Conservation (phyloP, 1,139 yeast species). For the Saccharomyces hybrid region DNA sequence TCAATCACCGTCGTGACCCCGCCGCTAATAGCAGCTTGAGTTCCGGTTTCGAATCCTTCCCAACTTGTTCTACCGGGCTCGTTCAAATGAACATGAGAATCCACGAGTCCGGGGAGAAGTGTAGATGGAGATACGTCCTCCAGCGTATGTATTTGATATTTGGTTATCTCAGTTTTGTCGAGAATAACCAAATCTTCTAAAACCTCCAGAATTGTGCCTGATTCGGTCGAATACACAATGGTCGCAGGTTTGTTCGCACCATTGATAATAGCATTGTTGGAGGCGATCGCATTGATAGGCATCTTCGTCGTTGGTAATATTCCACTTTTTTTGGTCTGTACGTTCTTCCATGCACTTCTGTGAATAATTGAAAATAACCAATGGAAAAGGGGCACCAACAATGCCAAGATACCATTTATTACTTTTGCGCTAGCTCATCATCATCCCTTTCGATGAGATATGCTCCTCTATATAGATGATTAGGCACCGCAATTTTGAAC, state of each 20-base stretch:
- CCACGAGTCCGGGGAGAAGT: constrained; percentile 85
- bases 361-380: too few relatives aligned
- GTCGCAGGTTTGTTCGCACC: constrained; percentile 55
- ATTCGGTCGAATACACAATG: constrained; percentile 49
- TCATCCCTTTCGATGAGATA: background rate
- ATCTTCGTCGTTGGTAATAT: constrained; percentile 24
- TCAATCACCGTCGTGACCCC: constrained; percentile 95
- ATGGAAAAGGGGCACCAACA: background rate
- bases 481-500: background rate
- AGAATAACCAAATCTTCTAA: constrained; percentile 28
- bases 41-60: constrained; percentile 94
- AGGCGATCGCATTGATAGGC: constrained; percentile 56
- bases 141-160: constrained; percentile 40
- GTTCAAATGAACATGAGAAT: constrained; percentile 86
- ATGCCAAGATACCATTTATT: background rate
- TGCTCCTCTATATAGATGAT: background rate
- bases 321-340: background rate
- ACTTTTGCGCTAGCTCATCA: background rate
- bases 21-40: constrained; percentile 87
- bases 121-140: constrained; percentile 56
- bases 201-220: constrained; percentile 61
- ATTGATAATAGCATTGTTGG: constrained; percentile 54
- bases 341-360: background rate
- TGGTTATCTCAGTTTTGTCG: constrained; percentile 36
- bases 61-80: constrained; percentile 94